Evolutionary conservation across 768 basidiomycete species (phyloP), one percentile per base, ranked within the genome.

Genomic region (Rhizopogon roseolus): DNA sequence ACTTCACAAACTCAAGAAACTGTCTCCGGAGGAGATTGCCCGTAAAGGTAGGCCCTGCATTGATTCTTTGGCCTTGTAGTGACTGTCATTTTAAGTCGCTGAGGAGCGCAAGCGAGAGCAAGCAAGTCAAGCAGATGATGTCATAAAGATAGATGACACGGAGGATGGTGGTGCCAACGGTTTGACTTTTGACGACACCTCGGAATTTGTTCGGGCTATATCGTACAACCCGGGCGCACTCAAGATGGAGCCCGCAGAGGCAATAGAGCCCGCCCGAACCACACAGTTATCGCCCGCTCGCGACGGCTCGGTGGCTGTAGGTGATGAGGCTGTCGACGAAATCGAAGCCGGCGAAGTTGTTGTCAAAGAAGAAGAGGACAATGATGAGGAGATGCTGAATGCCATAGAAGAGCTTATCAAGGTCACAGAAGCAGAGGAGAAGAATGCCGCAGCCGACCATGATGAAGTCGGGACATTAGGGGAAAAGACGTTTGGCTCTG

Each of bases 161-260:
- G 76, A 70, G 2, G 69, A 71, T 16, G 74, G 69, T 17, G 48
- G 52, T 9, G 54, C 62, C 29, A 56, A 60, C 13, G 88, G 88
- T 19, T 75, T 98, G 32, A 90, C 88, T 0, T 93, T 99, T 57
- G 95, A 98, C 64, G 95, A 98, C 60, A 98, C 96, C 0, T 93
- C 93, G 1, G 96, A 98, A 67, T 99, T 99, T 59, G 91, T 98
- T 39, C 85, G 94, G 16, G 85, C 85, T 14, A 90, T 92, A 44
- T 82, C 84, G 2, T 84, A 82, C 57, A 81, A 84, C 58, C 84
- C 86, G 0, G 67, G 79, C 1, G 71, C 74, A 39, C 75, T 76
- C 34, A 81, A 86, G 61, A 64, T 62, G 36, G 83, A 81, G 62
- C 76, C 67, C 6, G 72, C 64, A 50, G 78, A 77, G 60, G 54